A percentile compares a stretch with the other conserved stretches of the same genome.
Evolutionary conservation across 805 yeast genomes (phyloP).

Genomic region (Candida multigemmis): DNA sequence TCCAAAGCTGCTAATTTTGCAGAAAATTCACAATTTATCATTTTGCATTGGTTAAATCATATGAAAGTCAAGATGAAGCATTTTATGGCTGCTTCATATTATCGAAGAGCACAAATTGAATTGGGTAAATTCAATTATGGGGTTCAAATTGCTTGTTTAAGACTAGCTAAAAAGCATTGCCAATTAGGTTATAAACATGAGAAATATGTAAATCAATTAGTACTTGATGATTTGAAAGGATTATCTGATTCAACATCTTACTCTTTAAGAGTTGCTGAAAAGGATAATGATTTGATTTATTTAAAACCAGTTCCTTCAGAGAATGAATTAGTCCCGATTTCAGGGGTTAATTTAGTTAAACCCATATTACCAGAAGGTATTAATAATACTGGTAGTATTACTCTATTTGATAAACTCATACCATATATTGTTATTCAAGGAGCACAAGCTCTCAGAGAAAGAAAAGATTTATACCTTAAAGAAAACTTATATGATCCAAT

Average conservation of each 20-base stretch:
- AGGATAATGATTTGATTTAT: conserved; percentile 77
- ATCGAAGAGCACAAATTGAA: conserved; percentile 46
- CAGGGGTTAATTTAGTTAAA: conserved; percentile 50
- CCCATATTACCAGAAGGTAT: conserved; percentile 16
- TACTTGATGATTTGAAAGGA: conserved; percentile 44
- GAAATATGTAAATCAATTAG: conserved; percentile 32
- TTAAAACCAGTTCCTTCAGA: conserved; percentile 51
- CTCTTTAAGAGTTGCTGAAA: conserved; percentile 46
- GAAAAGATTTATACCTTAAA: conserved; percentile 47
- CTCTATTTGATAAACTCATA: conserved; percentile 44
- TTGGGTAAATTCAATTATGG: conserved; percentile 52
- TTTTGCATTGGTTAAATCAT: conserved; percentile 59
- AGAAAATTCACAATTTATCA: conserved; percentile 36
- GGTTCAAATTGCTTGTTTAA: conserved; percentile 55
- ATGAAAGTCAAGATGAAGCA: conserved; percentile 51
- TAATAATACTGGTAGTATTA: conserved; percentile 11
- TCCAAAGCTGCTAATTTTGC: conserved; percentile 27
- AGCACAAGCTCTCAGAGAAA: conserved; percentile 58
- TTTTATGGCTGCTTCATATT: conserved; percentile 64
- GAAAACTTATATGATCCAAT: conserved; percentile 39
- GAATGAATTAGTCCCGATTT: conserved; percentile 29
- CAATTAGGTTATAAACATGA: conserved; percentile 27
- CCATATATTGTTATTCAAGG: conserved; percentile 62
- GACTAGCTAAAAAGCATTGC: conserved; percentile 31
- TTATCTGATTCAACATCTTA: conserved; percentile 37